These are phyloP conservation scores for Coleophoma crateriformis DNA, from an alignment of 2,329 filamentous ascomycete genomes.

Conservation along the genomic window DNA sequence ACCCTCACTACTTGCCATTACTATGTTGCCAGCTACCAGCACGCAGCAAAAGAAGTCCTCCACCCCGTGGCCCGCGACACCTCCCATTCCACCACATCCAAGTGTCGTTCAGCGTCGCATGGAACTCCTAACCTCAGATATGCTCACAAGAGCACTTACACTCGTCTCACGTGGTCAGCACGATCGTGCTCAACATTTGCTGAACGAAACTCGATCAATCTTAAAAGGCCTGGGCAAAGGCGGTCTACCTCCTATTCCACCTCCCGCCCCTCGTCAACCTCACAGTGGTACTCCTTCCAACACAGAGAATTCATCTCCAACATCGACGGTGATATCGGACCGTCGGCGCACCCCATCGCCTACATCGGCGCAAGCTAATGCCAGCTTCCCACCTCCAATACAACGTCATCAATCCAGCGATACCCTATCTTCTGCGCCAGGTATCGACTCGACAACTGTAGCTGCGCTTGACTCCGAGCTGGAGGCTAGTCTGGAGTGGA, in stretches of 20 bases:
- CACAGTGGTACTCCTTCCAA: slow-evolving; percentile 4
- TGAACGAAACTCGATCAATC: slow-evolving; percentile 91
- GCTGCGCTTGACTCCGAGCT: slow-evolving; percentile 85
- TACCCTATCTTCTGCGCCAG: slow-evolving; percentile 46
- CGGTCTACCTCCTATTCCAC: slow-evolving; percentile 82
- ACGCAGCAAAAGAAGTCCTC: slow-evolving; percentile 51
- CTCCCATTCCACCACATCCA: slow-evolving; percentile 90
- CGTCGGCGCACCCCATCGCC: slow-evolving; percentile 35
- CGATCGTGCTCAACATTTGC: slow-evolving; percentile 85
- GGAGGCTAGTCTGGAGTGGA: slow-evolving; percentile 91
- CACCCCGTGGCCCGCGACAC: slow-evolving; percentile 56
- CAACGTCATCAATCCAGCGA: slow-evolving; percentile 48
- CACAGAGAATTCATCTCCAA: slow-evolving; percentile 17
- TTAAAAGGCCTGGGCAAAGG: slow-evolving; percentile 95
- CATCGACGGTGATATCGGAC: slow-evolving; percentile 22
- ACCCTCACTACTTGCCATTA: slow-evolving; percentile 88
- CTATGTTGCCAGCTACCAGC: slow-evolving; percentile 70
- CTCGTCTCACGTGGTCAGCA: slow-evolving; percentile 88
- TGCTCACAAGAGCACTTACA: slow-evolving; percentile 88
- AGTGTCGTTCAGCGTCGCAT: slow-evolving; percentile 94
- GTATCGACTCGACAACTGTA: slow-evolving; percentile 81
- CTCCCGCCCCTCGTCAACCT: slow-evolving; percentile 36
- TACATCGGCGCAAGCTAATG: slow-evolving; percentile 29
- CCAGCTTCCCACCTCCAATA: slow-evolving; percentile 27
- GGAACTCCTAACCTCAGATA: slow-evolving; percentile 96